Percentiles rank a stretch among this genome's conserved stretches.
Conservation (phyloP, 768 basidiomycete genomes). For the Piloderma croceum region DNA sequence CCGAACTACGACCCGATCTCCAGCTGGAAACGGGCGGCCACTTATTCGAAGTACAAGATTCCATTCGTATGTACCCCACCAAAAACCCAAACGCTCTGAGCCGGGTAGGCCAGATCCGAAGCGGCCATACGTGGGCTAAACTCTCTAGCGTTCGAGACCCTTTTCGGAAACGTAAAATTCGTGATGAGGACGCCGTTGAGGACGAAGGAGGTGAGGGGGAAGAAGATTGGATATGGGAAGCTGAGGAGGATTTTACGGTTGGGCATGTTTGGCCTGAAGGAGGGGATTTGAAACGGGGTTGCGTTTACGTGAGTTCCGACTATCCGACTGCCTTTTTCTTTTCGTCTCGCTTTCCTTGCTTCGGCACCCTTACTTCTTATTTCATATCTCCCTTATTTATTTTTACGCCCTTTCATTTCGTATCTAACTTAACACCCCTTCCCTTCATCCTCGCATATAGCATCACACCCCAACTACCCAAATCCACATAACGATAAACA, state of each 20-base stretch:
- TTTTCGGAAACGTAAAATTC: conserved; percentile 36
- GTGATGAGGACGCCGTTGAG: conserved; percentile 23
- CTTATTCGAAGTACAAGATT: conserved; percentile 55
- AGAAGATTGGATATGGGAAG: conserved; percentile 4
- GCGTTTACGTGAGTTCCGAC: conserved; percentile 53
- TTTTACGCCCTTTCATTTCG: not conserved
- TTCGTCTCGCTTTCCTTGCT: not conserved
- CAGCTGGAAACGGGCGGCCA: conserved; percentile 36
- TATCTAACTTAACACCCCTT: conserved; percentile 3
- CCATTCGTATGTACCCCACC: conserved; percentile 36
- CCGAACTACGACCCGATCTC: conserved; percentile 1
- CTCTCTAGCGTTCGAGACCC: conserved; percentile 51
- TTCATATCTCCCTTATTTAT: no score
- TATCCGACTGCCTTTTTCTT: not conserved
- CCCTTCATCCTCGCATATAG: conserved; percentile 25
- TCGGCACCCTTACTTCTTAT: not conserved
- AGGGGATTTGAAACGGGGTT: conserved; percentile 34
- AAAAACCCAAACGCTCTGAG: conserved; percentile 19
- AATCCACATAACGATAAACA: conserved; percentile 62
- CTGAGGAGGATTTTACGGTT: conserved; percentile 43
- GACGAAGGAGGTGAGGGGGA: conserved; percentile 15
- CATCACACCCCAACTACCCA: conserved; percentile 46
- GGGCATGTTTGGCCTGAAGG: conserved; percentile 51
- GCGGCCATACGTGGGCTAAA: conserved; percentile 41
- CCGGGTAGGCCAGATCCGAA: conserved; percentile 49